Percentiles rank a stretch among this genome's conserved stretches.
These are phyloP conservation scores for Gynochthodes officinalis DNA, from an alignment of 257 asterid genomes.

Conservation along the genomic window DNA sequence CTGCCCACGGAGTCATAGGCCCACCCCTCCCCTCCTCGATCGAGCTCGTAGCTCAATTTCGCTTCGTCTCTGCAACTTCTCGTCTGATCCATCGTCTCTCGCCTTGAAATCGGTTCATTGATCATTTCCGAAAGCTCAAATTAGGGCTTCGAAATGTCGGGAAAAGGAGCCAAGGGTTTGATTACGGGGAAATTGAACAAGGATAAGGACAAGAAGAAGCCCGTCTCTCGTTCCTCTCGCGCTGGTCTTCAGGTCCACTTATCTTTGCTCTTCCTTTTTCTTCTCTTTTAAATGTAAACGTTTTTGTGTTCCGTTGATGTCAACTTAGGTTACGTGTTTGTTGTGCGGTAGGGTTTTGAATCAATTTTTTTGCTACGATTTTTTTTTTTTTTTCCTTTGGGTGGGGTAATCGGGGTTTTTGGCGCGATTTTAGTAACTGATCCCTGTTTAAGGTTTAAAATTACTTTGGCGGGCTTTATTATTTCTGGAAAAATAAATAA, in stretches of 20 bases:
- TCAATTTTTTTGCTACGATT: too few species aligned
- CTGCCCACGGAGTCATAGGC: not conserved
- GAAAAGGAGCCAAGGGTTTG: constrained; percentile 36
- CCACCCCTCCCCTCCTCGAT: too few species aligned
- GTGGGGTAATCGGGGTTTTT: too few species aligned
- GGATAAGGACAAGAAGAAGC: constrained; percentile 37
- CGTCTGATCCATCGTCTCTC: not conserved
- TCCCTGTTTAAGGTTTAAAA: not conserved
- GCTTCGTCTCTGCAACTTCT: not conserved
- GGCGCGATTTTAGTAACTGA: not conserved
- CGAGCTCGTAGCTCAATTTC: constrained; percentile 1
- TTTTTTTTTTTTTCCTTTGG: too few species aligned
- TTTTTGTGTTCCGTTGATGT: not conserved
- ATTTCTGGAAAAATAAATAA: not conserved
- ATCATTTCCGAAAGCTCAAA: not conserved
- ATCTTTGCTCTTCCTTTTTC: not conserved
- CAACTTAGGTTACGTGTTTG: not conserved
- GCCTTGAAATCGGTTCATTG: not conserved
- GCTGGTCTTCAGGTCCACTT: constrained; percentile 33
- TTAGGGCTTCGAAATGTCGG: constrained; percentile 24
- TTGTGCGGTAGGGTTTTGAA: not conserved
- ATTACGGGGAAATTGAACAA: constrained; percentile 28
- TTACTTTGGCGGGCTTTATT: not conserved
- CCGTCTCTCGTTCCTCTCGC: constrained; percentile 35
- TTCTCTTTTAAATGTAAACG: too few species aligned